A percentile compares a stretch with the other conserved stretches of the same genome.
Conservation (phyloP, 352 stramenopile species). For the Phytophthora brassicae region DNA sequence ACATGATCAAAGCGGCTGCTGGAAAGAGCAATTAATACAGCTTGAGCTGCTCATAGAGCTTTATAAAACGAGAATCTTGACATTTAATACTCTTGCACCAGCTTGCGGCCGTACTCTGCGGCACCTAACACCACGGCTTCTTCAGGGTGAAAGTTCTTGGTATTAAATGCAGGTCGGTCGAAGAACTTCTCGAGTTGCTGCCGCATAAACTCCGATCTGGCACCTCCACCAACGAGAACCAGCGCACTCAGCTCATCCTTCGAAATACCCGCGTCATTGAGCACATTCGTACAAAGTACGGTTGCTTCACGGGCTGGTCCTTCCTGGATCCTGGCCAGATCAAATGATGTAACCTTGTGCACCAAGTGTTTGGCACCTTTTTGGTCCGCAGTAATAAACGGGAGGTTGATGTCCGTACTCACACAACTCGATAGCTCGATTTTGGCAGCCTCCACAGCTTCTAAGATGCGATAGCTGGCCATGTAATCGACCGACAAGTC, state of each 20-base stretch:
- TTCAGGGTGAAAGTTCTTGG: conserved; percentile 54
- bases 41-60: conserved; percentile 1
- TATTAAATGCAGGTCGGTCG: conserved; percentile 44
- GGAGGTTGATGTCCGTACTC: conserved; percentile 70
- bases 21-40: conserved; percentile 12
- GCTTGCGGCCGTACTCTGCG: conserved; percentile 53
- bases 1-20: conserved; percentile 42
- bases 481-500: conserved; percentile 72
- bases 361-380: conserved; percentile 74
- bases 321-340: conserved; percentile 53
- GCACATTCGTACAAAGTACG: conserved; percentile 36
- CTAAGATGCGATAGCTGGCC: conserved; percentile 66
- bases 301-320: conserved; percentile 32
- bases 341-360: conserved; percentile 58
- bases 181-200: conserved; percentile 56
- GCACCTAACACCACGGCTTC: conserved; percentile 64
- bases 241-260: conserved; percentile 47
- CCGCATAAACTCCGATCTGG: conserved; percentile 53
- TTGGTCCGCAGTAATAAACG: conserved; percentile 74
- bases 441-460: conserved; percentile 73
- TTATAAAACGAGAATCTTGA: too few relatives aligned
- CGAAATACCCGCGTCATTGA: conserved; percentile 38
- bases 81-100: conserved; percentile 40
- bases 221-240: conserved; percentile 61
- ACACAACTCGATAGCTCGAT: conserved; percentile 58